Percentiles rank a stretch among this genome's conserved stretches.
Evolutionary conservation across 2,329 filamentous ascomycete genomes (phyloP).

Genomic region (Cladosporium sp.): DNA sequence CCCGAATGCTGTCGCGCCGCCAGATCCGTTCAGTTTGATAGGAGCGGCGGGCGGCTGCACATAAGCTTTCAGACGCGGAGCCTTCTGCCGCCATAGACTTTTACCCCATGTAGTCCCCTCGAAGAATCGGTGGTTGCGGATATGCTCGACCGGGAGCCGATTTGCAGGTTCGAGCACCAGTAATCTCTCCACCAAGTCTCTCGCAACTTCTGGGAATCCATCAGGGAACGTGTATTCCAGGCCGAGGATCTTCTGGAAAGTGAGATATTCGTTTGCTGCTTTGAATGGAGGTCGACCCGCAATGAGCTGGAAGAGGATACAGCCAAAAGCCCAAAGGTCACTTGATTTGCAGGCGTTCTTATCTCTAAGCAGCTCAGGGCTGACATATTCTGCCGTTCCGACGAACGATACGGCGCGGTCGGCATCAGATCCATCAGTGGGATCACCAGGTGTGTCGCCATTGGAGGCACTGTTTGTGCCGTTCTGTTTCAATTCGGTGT

Average conservation of each 20-base stretch:
- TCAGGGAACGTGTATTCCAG: constrained; percentile 91
- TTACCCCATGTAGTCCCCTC: constrained; percentile 81
- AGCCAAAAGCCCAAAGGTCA: constrained; percentile 97
- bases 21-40: constrained; percentile 28
- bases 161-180: constrained; percentile 83
- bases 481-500: constrained; percentile 45
- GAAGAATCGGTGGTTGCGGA: constrained; percentile 96
- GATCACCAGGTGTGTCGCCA: constrained; percentile 40
- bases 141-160: constrained; percentile 87
- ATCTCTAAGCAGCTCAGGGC: constrained; percentile 91
- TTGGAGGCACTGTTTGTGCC: constrained; percentile 15
- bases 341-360: constrained; percentile 98
- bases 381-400: constrained; percentile 96
- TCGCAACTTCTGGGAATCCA: constrained; percentile 80
- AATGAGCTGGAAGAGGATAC: constrained; percentile 93
- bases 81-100: constrained; percentile 81
- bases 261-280: constrained; percentile 89
- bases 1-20: constrained; percentile 21
- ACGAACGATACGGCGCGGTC: constrained; percentile 90
- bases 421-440: constrained; percentile 57
- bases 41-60: constrained; percentile 54
- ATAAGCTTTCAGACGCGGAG: constrained; percentile 81
- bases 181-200: constrained; percentile 84
- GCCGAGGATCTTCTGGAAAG: constrained; percentile 95
- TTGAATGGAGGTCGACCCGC: constrained; percentile 98